Evolutionary conservation across 2,329 filamentous ascomycete genomes (phyloP).

Genomic region (Xylariaceae sp.): DNA sequence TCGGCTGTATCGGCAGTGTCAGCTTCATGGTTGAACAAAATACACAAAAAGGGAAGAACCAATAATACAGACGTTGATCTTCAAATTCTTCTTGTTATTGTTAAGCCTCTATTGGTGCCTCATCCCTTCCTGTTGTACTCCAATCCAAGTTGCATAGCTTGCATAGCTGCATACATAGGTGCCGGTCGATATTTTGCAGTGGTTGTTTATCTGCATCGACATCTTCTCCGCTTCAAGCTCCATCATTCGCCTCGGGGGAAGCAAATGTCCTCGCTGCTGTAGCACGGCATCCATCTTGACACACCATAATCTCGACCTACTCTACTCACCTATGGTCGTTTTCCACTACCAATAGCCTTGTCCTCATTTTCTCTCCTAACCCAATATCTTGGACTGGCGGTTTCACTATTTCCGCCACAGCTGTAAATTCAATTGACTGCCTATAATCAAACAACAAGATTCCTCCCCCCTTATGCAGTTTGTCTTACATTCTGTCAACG

Average conservation of each 20-base stretch:
- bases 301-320: neutral
- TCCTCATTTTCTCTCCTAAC: slow-evolving; percentile 15
- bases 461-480: slow-evolving; percentile 9
- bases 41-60: neutral
- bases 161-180: neutral
- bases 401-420: slow-evolving; percentile 9
- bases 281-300: neutral
- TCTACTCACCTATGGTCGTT: slow-evolving; percentile 5
- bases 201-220: slow-evolving; percentile 11
- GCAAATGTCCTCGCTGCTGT: neutral
- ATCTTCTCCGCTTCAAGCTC: slow-evolving; percentile 18
- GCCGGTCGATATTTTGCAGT: neutral
- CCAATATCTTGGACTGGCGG: neutral
- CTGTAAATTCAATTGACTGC: no score
- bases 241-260: slow-evolving; percentile 16
- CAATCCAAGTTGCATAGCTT: slow-evolving; percentile 1
- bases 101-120: neutral
- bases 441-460: slow-evolving; percentile 3
- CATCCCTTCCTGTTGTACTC: slow-evolving; percentile 1
- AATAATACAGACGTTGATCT: no score
- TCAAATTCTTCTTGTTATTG: no score
- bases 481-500: slow-evolving; percentile 24
- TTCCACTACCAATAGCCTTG: neutral
- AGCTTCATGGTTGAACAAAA: neutral
- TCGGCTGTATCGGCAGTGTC: slow-evolving; percentile 25